These are phyloP conservation scores for Cryptococcus floricola DNA, from an alignment of 1,284 basidiomycete species.

Conservation along the genomic window DNA sequence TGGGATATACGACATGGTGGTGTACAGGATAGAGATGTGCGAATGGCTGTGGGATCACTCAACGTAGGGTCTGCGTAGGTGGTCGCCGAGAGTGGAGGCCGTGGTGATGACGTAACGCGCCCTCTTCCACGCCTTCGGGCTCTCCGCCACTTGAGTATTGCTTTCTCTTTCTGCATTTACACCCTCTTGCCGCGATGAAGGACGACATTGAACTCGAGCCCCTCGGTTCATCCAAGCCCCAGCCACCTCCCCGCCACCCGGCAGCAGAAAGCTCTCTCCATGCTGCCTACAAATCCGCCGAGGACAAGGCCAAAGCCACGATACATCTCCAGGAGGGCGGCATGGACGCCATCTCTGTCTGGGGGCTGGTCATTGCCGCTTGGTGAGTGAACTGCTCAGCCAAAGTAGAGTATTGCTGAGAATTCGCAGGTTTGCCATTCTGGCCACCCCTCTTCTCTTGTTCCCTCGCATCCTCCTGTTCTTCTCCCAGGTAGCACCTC, in stretches of 20 bases:
- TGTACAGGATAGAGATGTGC: too few species aligned
- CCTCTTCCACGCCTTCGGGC: too few species aligned
- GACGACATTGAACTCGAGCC: slow-evolving; percentile 29
- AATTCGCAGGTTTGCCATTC: slow-evolving; percentile 30
- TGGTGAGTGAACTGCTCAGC: slow-evolving; percentile 29
- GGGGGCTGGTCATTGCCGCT: slow-evolving; percentile 28
- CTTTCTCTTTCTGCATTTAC: too few species aligned
- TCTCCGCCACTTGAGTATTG: too few species aligned
- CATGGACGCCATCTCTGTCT: slow-evolving; percentile 34
- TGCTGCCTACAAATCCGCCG: slow-evolving; percentile 31
- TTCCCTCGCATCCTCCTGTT: slow-evolving; percentile 48
- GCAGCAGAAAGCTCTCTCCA: slow-evolving; percentile 21
- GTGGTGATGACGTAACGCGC: too few species aligned
- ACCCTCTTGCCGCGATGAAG: slow-evolving; percentile 10
- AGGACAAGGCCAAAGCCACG: slow-evolving; percentile 40
- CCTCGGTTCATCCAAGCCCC: slow-evolving; percentile 20
- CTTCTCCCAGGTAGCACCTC: slow-evolving; percentile 37
- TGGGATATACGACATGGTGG: too few species aligned
- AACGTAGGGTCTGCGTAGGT: too few species aligned
- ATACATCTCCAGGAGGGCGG: slow-evolving; percentile 38
- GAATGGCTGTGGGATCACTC: too few species aligned
- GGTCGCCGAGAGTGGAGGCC: too few species aligned
- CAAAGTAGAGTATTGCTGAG: not conserved
- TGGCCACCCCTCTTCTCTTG: slow-evolving; percentile 41
- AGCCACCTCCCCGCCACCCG: slow-evolving; percentile 23